Conservation (phyloP, 2,329 filamentous ascomycete species). For the Aspergillus awamori region DNA sequence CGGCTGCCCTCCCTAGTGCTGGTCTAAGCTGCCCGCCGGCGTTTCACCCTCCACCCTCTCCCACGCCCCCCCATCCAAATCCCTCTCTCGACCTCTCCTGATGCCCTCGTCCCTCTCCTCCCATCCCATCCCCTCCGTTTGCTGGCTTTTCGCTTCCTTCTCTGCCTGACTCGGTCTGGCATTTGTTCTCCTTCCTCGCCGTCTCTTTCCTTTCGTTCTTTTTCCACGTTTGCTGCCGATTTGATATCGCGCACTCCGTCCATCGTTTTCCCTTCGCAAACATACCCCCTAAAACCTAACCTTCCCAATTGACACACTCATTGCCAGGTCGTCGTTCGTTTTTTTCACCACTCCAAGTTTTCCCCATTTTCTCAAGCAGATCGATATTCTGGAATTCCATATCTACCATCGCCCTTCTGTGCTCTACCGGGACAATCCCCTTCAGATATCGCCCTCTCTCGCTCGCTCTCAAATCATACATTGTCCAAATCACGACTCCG, state of each 20-base stretch:
- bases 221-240: conserved; percentile 20
- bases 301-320: conserved; percentile 19
- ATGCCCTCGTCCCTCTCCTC: neutral
- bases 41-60: conserved; percentile 21
- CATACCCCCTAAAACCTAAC: conserved; percentile 16
- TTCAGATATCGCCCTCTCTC: conserved; percentile 2
- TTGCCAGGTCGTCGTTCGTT: conserved; percentile 22
- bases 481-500: neutral
- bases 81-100: conserved; percentile 13
- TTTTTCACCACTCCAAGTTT: neutral
- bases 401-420: conserved; percentile 5
- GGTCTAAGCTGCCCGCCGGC: conserved; percentile 20
- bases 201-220: neutral
- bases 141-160: conserved; percentile 8
- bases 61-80: conserved; percentile 7
- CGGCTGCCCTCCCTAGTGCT: conserved; percentile 5
- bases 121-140: conserved; percentile 3
- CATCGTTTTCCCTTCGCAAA: conserved; percentile 12
- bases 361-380: conserved; percentile 12
- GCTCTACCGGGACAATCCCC: neutral
- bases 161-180: conserved; percentile 1
- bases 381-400: conserved; percentile 7
- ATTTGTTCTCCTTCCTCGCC: neutral
- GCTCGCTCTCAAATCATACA: conserved; percentile 8
- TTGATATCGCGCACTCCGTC: conserved; percentile 28